Percentiles rank a stretch among this genome's conserved stretches.
phyloP scores from a whole-genome alignment of 345 rosid species.

The Syzygium aromaticum region DNA sequence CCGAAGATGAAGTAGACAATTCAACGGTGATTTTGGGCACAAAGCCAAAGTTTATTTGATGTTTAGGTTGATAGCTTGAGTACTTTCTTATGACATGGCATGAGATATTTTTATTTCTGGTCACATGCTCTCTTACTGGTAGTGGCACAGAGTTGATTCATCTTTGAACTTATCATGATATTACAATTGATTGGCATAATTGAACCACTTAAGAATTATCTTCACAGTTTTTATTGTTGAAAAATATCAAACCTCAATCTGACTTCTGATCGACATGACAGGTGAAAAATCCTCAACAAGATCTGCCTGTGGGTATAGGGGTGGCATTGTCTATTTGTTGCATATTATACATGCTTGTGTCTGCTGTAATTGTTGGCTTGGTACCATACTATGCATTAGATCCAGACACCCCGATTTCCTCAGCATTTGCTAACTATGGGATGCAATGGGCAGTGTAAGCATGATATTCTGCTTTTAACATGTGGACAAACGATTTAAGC shows the following conservation, averaged over 20 bases:
- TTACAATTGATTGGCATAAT: background rate
- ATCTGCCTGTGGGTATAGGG: constrained; percentile 93
- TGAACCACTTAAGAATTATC: background rate
- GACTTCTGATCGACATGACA: constrained; percentile 17
- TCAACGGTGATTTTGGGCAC: background rate
- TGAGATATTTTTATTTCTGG: background rate
- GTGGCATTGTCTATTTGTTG: constrained; percentile 79
- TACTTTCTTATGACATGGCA: background rate
- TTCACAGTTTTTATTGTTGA: background rate
- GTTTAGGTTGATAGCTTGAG: background rate
- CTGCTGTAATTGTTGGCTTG: constrained; percentile 86
- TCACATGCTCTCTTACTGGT: background rate
- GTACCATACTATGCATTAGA: constrained; percentile 95
- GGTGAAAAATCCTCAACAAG: constrained; percentile 96
- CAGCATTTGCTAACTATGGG: constrained; percentile 80
- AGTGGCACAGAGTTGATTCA: background rate
- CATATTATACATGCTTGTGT: constrained; percentile 85
- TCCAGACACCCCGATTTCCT: constrained; percentile 96
- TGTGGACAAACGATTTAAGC: background rate
- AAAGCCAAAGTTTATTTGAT: background rate
- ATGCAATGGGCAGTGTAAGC: constrained; percentile 99
- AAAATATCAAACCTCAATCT: background rate
- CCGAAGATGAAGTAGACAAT: background rate
- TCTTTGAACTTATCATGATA: background rate
- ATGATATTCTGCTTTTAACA: background rate